Percentiles rank a stretch among this genome's conserved stretches.
These are phyloP conservation scores for Chytriomyces sp. DNA, from an alignment of 192 early-diverging fungal species.

Conservation along the genomic window DNA sequence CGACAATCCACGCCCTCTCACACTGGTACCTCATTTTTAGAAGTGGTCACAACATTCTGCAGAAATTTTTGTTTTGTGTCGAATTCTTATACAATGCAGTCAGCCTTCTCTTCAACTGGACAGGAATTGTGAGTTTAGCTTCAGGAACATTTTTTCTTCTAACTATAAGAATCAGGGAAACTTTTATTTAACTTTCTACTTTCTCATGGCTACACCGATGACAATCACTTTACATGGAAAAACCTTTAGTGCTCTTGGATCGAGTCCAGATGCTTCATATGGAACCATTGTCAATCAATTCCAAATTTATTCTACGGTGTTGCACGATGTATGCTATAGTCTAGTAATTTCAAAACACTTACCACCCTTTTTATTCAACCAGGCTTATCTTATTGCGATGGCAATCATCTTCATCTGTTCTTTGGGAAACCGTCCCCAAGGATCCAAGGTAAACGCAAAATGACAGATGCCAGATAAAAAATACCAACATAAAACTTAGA, in stretches of 20 bases:
- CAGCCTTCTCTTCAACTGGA: conserved; percentile 65
- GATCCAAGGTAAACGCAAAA: conserved; percentile 22
- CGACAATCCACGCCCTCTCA: conserved; percentile 65
- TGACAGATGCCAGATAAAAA: not conserved
- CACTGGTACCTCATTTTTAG: conserved; percentile 67
- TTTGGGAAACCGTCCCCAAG: conserved; percentile 56
- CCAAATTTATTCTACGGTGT: conserved; percentile 17
- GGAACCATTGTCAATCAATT: conserved; percentile 13
- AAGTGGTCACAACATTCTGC: conserved; percentile 63
- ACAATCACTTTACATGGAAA: conserved; percentile 35
- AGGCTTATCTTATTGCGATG: conserved; percentile 39
- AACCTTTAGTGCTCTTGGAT: conserved; percentile 49
- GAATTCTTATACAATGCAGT: conserved; percentile 60
- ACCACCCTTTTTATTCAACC: conserved; percentile 25
- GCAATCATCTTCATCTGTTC: conserved; percentile 49
- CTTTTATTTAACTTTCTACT: conserved; percentile 61
- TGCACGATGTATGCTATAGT: not conserved
- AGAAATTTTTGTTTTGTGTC: conserved; percentile 70
- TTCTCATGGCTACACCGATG: conserved; percentile 36
- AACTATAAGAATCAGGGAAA: conserved; percentile 22
- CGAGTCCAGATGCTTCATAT: conserved; percentile 36
- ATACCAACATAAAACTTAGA: not conserved
- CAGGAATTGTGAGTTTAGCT: conserved; percentile 32
- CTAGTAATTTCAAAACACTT: conserved; percentile 19
- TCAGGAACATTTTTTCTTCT: not conserved